These are phyloP conservation scores for Populus hybrid DNA, from an alignment of 441 rosid genomes.

Conservation along the genomic window DNA sequence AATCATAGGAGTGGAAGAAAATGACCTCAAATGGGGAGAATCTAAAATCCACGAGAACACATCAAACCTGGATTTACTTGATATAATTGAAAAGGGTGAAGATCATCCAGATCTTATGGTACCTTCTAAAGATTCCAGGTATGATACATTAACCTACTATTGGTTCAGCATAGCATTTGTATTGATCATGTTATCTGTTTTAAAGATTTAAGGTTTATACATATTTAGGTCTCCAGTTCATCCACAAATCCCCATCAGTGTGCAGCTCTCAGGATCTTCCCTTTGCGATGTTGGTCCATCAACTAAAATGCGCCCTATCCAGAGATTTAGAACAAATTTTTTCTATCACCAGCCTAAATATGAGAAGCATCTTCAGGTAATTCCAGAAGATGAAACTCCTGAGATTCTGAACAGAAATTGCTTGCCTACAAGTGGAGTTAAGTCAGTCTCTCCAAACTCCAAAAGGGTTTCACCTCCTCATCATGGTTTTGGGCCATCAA, in stretches of 20 bases:
- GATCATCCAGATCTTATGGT: slow-evolving; percentile 26
- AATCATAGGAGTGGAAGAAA: slow-evolving; percentile 32
- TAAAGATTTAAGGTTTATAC: not conserved
- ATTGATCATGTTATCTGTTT: not conserved
- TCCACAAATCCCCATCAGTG: slow-evolving; percentile 40
- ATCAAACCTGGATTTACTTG: slow-evolving; percentile 13
- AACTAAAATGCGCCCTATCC: slow-evolving; percentile 31
- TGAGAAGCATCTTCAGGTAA: slow-evolving; percentile 47
- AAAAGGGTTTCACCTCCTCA: slow-evolving; percentile 86
- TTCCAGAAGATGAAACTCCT: slow-evolving; percentile 46
- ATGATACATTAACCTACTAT: slow-evolving; percentile 2
- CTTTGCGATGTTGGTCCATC: slow-evolving; percentile 40
- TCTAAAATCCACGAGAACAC: slow-evolving; percentile 20
- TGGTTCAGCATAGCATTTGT: not conserved
- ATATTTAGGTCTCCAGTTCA: slow-evolving; percentile 50
- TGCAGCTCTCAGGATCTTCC: slow-evolving; percentile 50
- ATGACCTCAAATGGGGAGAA: slow-evolving; percentile 25
- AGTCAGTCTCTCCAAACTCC: slow-evolving; percentile 14
- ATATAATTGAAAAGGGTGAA: slow-evolving; percentile 1
- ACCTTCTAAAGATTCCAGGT: slow-evolving; percentile 31
- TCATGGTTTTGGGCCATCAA: slow-evolving; percentile 50
- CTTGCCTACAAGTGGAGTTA: slow-evolving; percentile 12
- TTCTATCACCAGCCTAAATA: slow-evolving; percentile 32
- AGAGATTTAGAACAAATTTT: slow-evolving; percentile 16
- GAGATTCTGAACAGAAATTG: slow-evolving; percentile 45